phyloP scores from a whole-genome alignment of 371 early-diverging fungal species.

The Apophysomyces trapeziformis region DNA sequence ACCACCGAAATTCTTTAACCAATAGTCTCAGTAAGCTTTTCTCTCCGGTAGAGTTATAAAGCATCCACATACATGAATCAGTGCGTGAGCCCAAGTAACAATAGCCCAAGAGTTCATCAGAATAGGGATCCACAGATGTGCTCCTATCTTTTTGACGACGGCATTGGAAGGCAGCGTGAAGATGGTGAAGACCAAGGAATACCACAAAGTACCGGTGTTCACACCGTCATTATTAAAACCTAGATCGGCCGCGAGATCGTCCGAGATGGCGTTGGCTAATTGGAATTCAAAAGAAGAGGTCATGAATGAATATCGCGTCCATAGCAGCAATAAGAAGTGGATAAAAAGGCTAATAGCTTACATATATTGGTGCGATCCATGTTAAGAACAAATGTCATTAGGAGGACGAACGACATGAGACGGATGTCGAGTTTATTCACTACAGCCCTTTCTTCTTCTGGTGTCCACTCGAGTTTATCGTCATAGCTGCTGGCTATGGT shows the following conservation, averaged over 20 bases:
- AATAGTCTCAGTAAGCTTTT: neutral
- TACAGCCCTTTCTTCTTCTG: constrained; percentile 39
- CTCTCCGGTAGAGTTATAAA: neutral
- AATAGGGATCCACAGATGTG: constrained; percentile 62
- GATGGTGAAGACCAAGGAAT: constrained; percentile 43
- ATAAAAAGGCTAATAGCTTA: constrained; percentile 22
- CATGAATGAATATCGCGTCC: neutral
- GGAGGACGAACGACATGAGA: constrained; percentile 39
- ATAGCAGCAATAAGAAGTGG: neutral
- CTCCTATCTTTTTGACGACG: constrained; percentile 55
- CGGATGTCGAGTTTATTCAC: constrained; percentile 33
- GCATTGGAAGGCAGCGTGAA: constrained; percentile 50
- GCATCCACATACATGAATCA: constrained; percentile 26
- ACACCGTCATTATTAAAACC: constrained; percentile 46
- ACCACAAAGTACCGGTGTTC: constrained; percentile 38
- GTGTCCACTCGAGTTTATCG: constrained; percentile 40
- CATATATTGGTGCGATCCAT: constrained; percentile 55
- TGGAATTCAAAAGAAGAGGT: neutral
- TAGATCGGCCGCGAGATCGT: constrained; percentile 40
- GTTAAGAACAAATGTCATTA: constrained; percentile 49
- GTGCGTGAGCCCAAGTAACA: constrained; percentile 50
- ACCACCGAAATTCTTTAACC: constrained; percentile 26
- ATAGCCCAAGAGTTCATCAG: constrained; percentile 67
- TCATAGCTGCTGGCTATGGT: constrained; percentile 25
- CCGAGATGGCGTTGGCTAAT: constrained; percentile 52